Conservation (phyloP, 306 rosid species). For the Macrotyloma uniflorum region DNA sequence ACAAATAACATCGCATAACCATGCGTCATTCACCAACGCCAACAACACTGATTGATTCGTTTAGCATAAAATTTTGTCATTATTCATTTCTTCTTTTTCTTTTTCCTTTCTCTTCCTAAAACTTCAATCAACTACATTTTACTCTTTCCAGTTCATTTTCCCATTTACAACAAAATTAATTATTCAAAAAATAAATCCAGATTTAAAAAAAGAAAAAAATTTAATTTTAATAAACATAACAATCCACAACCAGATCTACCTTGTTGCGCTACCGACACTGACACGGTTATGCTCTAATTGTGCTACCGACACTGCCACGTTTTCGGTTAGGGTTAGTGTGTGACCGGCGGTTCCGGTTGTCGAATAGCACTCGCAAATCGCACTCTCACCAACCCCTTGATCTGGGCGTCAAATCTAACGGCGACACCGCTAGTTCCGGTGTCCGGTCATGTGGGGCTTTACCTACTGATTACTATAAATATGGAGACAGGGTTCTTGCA, state of each 20-base stretch:
- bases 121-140: background rate
- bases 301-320: constrained; percentile 39
- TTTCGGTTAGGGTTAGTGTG: constrained; percentile 45
- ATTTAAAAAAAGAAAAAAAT: too few species aligned
- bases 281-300: background rate
- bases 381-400: constrained; percentile 55
- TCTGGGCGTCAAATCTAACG: constrained; percentile 40
- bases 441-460: constrained; percentile 36
- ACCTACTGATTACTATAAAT: constrained; percentile 45
- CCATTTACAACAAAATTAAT: background rate
- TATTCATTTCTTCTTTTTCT: background rate
- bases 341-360: constrained; percentile 52
- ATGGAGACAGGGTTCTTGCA: background rate
- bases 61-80: constrained; percentile 1
- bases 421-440: constrained; percentile 51
- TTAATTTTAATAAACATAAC: too few species aligned
- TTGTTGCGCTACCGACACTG: too few species aligned
- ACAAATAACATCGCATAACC: background rate
- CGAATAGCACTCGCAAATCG: background rate
- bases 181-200: background rate
- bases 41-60: background rate
- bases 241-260: too few species aligned
- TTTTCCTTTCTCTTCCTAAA: background rate
- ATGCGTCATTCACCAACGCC: constrained; percentile 21
- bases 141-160: background rate